Evolutionary conservation across 345 rosid species (phyloP).

Genomic region (Murraya koenigii): DNA sequence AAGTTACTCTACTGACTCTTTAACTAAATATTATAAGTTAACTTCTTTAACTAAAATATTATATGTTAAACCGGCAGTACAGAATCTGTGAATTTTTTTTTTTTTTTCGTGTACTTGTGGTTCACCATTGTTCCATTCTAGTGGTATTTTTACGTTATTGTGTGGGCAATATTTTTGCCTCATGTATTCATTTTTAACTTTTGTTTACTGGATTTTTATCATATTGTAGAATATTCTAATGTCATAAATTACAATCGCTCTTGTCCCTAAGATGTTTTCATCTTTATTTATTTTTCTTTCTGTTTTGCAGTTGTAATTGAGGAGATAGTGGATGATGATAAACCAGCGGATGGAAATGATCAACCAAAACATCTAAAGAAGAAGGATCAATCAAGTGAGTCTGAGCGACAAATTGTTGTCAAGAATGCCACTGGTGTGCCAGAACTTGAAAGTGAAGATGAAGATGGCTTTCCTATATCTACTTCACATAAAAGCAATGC

Average conservation of each 20-base stretch:
- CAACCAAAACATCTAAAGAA: constrained; percentile 43
- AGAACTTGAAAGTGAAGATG: constrained; percentile 81
- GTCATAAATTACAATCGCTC: neutral
- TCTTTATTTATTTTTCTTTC: constrained; percentile 1
- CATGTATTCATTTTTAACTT: neutral
- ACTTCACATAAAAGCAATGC: constrained; percentile 27
- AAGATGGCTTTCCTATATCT: constrained; percentile 87
- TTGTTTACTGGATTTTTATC: neutral
- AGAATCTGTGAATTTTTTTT: neutral
- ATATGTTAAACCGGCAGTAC: neutral
- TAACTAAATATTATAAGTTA: neutral
- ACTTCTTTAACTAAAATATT: neutral
- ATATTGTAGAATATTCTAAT: neutral
- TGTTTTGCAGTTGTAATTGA: constrained; percentile 61
- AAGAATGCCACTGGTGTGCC: constrained; percentile 28
- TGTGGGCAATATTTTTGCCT: neutral
- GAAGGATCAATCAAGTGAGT: constrained; percentile 36
- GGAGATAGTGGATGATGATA: constrained; percentile 85
- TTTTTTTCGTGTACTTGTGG: neutral
- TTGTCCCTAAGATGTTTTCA: neutral
- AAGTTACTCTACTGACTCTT: neutral
- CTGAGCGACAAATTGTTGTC: constrained; percentile 40
- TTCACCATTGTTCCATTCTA: neutral
- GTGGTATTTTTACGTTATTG: neutral
- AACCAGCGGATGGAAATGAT: constrained; percentile 36